Base-by-base conservation (phyloP, 164 flowering plant genomes). In the Platanus orientalis region DNA sequence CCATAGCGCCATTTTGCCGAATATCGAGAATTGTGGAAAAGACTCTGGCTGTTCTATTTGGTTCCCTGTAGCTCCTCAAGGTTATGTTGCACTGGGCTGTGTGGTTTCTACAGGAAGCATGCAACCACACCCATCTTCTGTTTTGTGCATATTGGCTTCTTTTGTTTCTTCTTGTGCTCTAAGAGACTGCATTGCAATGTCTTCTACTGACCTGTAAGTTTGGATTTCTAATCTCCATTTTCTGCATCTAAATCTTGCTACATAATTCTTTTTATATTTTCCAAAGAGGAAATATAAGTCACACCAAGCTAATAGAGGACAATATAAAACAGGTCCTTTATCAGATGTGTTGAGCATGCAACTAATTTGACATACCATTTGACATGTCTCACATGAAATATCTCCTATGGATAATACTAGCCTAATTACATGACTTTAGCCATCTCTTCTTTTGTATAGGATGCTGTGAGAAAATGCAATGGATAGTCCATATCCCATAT, bases 21-120 rank as follows among this genome's bases (percentile, higher is more conserved):
- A n/a, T n/a, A n/a, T n/a, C n/a, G n/a, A n/a, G n/a, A n/a, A 17
- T 12, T 12, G 36, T 32, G 71, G 67, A 23, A 76, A 64, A 54
- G 80, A 73, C 0, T 47, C 29, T 16, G 60, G 63, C 68, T 92
- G 89, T 69, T 92, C 96, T 32, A 75, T 95, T 62, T 95, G 99
- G 99, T 82, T 82, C 61, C 99, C 99, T 72, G 86, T 79, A 62
- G 94, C 99, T 34, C 99, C 99, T 23, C 76, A 79, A 71, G 97
- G 97, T 59, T 95, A 89, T 83, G 87, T 90, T 64, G 84, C 99
- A 50, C 57, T 95, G 62, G 97, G 99, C 48, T 95, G 99, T 80
- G 90, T 95, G 63, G 97, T 80, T 59, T 85, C 99, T 20, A 65
- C 73, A 13, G 97, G 90, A 71, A 78, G 66, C 57, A 62, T 29